Base-by-base conservation (phyloP, 495 filamentous ascomycete species). In the Hyaloscypha bicolor region DNA sequence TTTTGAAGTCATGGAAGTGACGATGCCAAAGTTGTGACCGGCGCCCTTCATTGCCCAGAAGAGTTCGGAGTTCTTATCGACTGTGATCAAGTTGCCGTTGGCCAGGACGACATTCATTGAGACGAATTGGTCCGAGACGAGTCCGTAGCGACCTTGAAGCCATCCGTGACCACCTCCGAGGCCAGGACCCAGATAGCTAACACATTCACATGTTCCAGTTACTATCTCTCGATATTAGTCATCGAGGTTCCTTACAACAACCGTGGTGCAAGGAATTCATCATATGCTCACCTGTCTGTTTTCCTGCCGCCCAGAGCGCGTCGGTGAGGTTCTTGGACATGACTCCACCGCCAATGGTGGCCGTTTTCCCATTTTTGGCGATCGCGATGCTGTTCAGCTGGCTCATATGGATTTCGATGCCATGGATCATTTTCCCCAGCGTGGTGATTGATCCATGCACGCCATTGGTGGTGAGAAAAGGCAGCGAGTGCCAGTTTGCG, bases 81-180 rank as follows among this genome's bases (percentile, higher is more conserved):
- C 65, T 14, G 77, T 81, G 9, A 78, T 77, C 19, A 74, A 68
- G 21, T 72, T 69, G 14, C 87, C 88, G 67, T 86, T 75, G n/a
- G 86, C 85, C 5, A 86, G 76, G 0, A 91, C 85, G 14, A 90
- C 71, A 31, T 81, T 79, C 67, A 80, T 70, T 0, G 81, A 84
- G 4, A 86, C 66, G 33, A 88, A 79, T 55, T 85, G 80, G 63
- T 91, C 88, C 9, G 81, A 75, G n/a, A 89, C 66, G 32, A 91
- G 80, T 1, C 88, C 88, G 71, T 89, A 74, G 45, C 76, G 78
- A 21, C 88, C 87, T 74, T 88, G 82, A 9, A 86, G 79, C 71
- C 78, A 80, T 29, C 88, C 87, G 68, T 88, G 84, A 31, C 88
- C 88, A 62, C 87, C 88, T 25, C 88, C 88, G 14, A 90, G 82